Evolutionary conservation across 192 early-diverging fungal species (phyloP).

Genomic region (Entomortierella chlamydospora): DNA sequence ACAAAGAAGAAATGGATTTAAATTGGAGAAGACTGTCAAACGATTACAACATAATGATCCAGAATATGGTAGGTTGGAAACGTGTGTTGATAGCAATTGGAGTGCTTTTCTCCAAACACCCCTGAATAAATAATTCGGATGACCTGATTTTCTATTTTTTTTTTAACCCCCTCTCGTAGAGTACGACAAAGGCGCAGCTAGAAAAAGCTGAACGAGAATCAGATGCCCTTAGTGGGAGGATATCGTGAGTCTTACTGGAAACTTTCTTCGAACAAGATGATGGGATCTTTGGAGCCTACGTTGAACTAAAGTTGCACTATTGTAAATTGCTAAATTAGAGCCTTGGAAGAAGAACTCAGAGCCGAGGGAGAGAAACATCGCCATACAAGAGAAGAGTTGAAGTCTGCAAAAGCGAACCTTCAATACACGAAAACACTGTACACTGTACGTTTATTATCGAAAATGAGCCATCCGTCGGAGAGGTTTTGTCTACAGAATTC

Average conservation of each 20-base stretch:
- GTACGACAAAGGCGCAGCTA: slow-evolving; percentile 24
- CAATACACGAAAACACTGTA: slow-evolving; percentile 64
- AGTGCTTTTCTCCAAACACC: neutral
- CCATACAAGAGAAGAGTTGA: slow-evolving; percentile 60
- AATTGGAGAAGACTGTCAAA: slow-evolving; percentile 47
- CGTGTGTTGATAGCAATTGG: neutral
- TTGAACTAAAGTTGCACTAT: no score
- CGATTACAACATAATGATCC: slow-evolving; percentile 31
- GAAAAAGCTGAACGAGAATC: slow-evolving; percentile 32
- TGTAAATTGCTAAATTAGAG: slow-evolving; percentile 1
- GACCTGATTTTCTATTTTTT: neutral
- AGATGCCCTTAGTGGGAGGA: slow-evolving; percentile 23
- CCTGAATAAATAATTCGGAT: no score
- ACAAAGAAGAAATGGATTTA: slow-evolving; percentile 53
- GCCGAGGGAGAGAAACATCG: slow-evolving; percentile 44
- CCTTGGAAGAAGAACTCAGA: slow-evolving; percentile 42
- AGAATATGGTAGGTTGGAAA: slow-evolving; percentile 28
- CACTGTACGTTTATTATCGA: slow-evolving; percentile 63
- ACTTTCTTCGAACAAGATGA: neutral
- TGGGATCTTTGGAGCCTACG: no score
- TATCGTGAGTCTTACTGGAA: slow-evolving; percentile 6
- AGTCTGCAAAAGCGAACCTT: slow-evolving; percentile 60
- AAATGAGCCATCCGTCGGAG: no score
- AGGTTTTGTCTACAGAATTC: no score
- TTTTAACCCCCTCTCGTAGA: slow-evolving; percentile 12